Conservation (phyloP, 805 yeast genomes). For the Jamesozyma gamospora region DNA sequence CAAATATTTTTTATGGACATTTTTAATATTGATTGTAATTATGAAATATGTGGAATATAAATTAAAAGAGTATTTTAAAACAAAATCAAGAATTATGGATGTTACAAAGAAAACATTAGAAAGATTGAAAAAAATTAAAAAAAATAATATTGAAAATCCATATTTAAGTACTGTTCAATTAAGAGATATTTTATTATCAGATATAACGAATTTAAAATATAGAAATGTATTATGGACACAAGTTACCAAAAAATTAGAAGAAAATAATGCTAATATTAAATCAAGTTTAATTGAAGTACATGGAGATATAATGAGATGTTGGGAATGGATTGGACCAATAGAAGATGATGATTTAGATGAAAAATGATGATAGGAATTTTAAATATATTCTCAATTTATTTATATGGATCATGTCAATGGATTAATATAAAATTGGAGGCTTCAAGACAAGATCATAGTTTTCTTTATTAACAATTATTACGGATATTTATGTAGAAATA, state of each 20-base stretch:
- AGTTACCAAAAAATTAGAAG: conserved; percentile 47
- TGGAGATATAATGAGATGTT: conserved; percentile 79
- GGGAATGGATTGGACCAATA: conserved; percentile 67
- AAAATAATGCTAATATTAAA: conserved; percentile 51
- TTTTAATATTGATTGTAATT: conserved; percentile 7
- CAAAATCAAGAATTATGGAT: conserved; percentile 35
- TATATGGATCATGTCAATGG: too few relatives aligned
- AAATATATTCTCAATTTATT: too few relatives aligned
- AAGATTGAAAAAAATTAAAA: conserved; percentile 36
- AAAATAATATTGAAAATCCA: conserved; percentile 25
- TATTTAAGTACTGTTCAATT: conserved; percentile 64
- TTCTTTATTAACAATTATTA: too few relatives aligned
- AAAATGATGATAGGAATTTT: too few relatives aligned
- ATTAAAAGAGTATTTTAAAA: conserved; percentile 30
- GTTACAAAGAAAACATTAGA: conserved; percentile 39
- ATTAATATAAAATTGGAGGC: too few relatives aligned
- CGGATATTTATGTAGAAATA: too few relatives aligned
- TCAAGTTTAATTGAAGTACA: conserved; percentile 57
- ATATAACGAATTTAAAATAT: conserved; percentile 19
- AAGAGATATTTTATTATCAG: conserved; percentile 49
- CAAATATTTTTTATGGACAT: conserved; percentile 12
- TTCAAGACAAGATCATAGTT: too few relatives aligned
- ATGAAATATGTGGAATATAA: conserved; percentile 28
- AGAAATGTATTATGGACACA: conserved; percentile 49
- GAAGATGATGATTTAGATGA: conserved; percentile 1